A percentile compares a stretch with the other conserved stretches of the same genome.
phyloP scores from a whole-genome alignment of 371 early-diverging fungal genomes.

The Mucor sp. region DNA sequence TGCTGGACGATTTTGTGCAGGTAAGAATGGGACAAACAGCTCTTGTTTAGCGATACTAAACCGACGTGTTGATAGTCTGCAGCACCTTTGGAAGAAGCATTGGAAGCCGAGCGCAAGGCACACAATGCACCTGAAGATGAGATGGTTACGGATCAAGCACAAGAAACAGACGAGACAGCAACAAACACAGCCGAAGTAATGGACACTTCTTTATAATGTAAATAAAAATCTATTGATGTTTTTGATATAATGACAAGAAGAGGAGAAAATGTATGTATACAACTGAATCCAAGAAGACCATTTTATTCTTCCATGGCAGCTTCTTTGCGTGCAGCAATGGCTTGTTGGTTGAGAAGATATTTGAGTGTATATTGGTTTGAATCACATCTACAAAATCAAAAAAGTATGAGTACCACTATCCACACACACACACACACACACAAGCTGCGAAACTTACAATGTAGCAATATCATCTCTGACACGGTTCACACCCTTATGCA shows the following conservation, averaged over 20 bases:
- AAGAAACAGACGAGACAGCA: background rate
- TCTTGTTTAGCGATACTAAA: background rate
- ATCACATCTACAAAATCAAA: slow-evolving; percentile 65
- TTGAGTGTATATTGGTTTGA: slow-evolving; percentile 78
- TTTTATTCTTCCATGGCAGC: slow-evolving; percentile 18
- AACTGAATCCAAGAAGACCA: background rate
- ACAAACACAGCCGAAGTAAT: slow-evolving; percentile 6
- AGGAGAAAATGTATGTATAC: background rate
- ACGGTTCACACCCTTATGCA: slow-evolving; percentile 77
- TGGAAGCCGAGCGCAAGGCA: slow-evolving; percentile 12
- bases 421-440: background rate
- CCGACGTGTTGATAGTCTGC: slow-evolving; percentile 16
- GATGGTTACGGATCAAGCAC: background rate
- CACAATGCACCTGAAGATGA: background rate
- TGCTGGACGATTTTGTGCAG: slow-evolving; percentile 46
- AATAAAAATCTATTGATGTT: slow-evolving; percentile 3
- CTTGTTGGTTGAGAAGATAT: slow-evolving; percentile 64
- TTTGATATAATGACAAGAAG: background rate
- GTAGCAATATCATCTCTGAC: slow-evolving; percentile 74
- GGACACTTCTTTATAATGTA: slow-evolving; percentile 20
- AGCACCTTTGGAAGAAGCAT: slow-evolving; percentile 25
- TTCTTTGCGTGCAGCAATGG: slow-evolving; percentile 24
- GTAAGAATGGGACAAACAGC: slow-evolving; percentile 13
- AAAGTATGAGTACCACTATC: background rate
- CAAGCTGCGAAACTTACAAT: slow-evolving; percentile 58